Percentiles rank a stretch among this genome's conserved stretches.
phyloP scores from a whole-genome alignment of 495 filamentous ascomycete species.

The Neurospora sp. region DNA sequence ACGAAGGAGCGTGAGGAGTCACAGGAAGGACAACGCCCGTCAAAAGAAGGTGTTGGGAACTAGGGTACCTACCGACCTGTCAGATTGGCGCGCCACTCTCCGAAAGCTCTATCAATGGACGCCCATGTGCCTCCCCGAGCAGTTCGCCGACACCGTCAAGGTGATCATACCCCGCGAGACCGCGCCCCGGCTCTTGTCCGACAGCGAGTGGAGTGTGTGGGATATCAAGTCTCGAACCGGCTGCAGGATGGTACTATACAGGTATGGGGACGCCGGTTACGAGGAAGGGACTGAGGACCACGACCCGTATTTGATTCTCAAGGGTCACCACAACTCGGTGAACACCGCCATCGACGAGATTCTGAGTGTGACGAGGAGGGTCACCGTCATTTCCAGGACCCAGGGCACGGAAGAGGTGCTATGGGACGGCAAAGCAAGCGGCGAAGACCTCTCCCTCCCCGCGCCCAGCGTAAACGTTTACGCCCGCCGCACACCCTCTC shows the following conservation, averaged over 20 bases:
- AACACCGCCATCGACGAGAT: constrained; percentile 11
- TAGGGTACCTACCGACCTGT: neutral
- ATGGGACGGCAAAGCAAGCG: neutral
- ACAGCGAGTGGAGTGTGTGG: constrained; percentile 7
- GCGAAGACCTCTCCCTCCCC: neutral
- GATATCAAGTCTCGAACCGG: constrained; percentile 10
- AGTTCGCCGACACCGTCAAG: constrained; percentile 3
- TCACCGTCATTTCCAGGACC: neutral
- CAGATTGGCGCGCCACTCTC: constrained; percentile 22
- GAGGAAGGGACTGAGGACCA: neutral
- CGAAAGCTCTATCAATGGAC: constrained; percentile 10
- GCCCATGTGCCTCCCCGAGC: neutral
- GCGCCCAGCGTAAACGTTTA: neutral
- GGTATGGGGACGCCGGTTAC: neutral
- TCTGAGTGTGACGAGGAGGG: constrained; percentile 1
- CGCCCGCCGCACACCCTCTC: neutral
- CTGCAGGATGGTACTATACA: constrained; percentile 5
- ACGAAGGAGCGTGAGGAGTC: neutral
- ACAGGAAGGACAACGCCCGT: neutral
- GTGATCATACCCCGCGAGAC: constrained; percentile 6
- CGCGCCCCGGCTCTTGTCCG: neutral
- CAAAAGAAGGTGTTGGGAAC: constrained; percentile 3
- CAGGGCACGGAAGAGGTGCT: neutral
- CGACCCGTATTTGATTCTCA: constrained; percentile 6
- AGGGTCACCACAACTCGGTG: constrained; percentile 1